phyloP scores from a whole-genome alignment of 2,329 filamentous ascomycete species.

The Claviceps sp. region DNA sequence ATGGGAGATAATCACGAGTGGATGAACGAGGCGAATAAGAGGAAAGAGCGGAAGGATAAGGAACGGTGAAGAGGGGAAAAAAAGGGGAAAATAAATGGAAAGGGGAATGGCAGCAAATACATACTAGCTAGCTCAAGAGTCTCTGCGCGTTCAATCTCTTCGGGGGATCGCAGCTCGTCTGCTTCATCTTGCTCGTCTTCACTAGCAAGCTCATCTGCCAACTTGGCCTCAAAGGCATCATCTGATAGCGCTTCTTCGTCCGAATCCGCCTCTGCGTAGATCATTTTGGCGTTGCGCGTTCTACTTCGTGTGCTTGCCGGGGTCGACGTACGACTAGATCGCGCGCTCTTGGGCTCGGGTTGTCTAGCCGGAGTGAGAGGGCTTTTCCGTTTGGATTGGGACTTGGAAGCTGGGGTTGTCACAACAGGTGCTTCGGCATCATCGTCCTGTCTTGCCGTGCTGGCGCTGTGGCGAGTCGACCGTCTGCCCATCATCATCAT shows the following conservation, averaged over 20 bases:
- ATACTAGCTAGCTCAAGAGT: slow-evolving; percentile 65
- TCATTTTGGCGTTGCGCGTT: slow-evolving; percentile 29
- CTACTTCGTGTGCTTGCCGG: slow-evolving; percentile 45
- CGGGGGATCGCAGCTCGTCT: slow-evolving; percentile 26
- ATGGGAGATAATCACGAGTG: not conserved
- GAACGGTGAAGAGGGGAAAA: too few relatives aligned
- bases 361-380: slow-evolving; percentile 16
- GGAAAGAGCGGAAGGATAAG: not conserved
- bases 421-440: slow-evolving; percentile 11
- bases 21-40: too few relatives aligned
- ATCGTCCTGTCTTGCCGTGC: slow-evolving; percentile 15
- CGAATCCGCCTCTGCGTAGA: slow-evolving; percentile 42
- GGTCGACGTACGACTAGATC: slow-evolving; percentile 62
- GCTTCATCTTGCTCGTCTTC: slow-evolving; percentile 23
- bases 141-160: slow-evolving; percentile 51
- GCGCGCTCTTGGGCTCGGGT: slow-evolving; percentile 51
- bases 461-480: slow-evolving; percentile 5
- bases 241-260: slow-evolving; percentile 58
- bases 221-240: slow-evolving; percentile 66
- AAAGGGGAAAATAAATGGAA: too few relatives aligned
- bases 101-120: slow-evolving; percentile 14
- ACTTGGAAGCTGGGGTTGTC: slow-evolving; percentile 10
- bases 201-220: slow-evolving; percentile 47
- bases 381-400: slow-evolving; percentile 19
- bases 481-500: slow-evolving; percentile 43